These are phyloP conservation scores for Incumbomyces lentus DNA, from an alignment of 2,329 filamentous ascomycete species.

Conservation along the genomic window DNA sequence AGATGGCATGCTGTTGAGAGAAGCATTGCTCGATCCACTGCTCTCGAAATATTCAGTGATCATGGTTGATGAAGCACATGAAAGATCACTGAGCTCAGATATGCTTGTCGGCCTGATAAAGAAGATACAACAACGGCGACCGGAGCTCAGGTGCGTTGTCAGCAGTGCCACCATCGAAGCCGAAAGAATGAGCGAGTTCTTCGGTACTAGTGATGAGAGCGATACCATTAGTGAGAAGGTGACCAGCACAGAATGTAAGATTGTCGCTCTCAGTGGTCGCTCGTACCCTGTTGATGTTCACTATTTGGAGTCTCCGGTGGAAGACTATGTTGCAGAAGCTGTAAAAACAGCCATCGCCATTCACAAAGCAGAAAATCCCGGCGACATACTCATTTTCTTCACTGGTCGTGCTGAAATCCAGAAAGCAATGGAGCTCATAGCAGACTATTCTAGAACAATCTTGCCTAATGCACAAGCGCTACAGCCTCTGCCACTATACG, in stretches of 20 bases:
- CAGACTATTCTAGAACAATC: constrained; percentile 58
- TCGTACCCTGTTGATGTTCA: constrained; percentile 82
- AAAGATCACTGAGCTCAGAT: constrained; percentile 85
- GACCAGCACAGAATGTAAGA: constrained; percentile 38
- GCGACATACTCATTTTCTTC: constrained; percentile 83
- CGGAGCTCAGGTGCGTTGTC: constrained; percentile 76
- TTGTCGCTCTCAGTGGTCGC: constrained; percentile 77
- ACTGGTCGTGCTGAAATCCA: constrained; percentile 93
- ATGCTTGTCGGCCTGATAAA: constrained; percentile 81
- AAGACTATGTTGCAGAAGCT: constrained; percentile 78
- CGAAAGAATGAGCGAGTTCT: constrained; percentile 74
- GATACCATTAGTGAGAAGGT: constrained; percentile 25
- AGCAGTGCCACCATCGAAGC: constrained; percentile 91
- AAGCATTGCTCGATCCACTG: constrained; percentile 85
- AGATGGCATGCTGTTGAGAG: constrained; percentile 79
- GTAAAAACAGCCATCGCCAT: constrained; percentile 80
- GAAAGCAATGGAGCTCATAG: constrained; percentile 63
- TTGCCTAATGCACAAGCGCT: constrained; percentile 50
- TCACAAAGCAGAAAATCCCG: constrained; percentile 66
- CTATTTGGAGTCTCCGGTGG: constrained; percentile 65
- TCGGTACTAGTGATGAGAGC: constrained; percentile 35
- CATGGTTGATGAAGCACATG: constrained; percentile 96
- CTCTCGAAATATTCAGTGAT: constrained; percentile 87
- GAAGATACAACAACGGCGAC: constrained; percentile 71
- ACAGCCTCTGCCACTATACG: constrained; percentile 71